Evolutionary conservation across 116 monocot genomes (phyloP), one percentile per base, ranked within the genome.

Genomic region (Thalassia testudinum): DNA sequence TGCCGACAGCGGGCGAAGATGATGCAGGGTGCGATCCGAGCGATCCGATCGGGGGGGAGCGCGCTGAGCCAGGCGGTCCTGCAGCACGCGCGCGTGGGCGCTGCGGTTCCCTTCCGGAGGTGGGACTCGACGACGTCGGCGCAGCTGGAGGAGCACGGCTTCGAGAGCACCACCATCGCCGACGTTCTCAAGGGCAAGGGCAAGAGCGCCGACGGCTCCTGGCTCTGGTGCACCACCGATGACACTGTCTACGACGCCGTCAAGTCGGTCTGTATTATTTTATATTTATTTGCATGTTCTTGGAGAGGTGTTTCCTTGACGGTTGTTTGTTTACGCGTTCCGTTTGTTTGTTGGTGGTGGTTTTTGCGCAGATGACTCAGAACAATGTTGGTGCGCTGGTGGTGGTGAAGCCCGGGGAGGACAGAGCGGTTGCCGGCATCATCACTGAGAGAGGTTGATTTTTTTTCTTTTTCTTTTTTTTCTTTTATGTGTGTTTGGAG

Each of bases 381-480:
- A 70, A 93, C 76, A 93, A 93, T 65, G 93, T 93, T 37, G 93
- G 93, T 53, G 92, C 87, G 44, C 47, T 92, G 73, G 92, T 92
- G 50, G 87, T 92, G 28, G 78, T 92, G 26, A 87, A 73, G 55
- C 73, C 83, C 43, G 93, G 69, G 24, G 75, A 59, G 34, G 78
- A 81, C 29, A 83, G 78, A 54, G 44, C 72, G 19, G 64, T 93
- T 70, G 87, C 87, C 54, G 93, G 93, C 47, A 93, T 93, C 67
- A 76, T 93, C 25, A 93, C 93, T 42, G 93, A 93, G 62, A 87
- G 93, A 87, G 93, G 93, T 93, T n/a, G n/a, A n/a, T n/a, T n/a
- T n/a, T n/a, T n/a, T n/a, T n/a, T n/a, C n/a, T n/a, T n/a, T n/a
- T n/a, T n/a, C n/a, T n/a, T n/a, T n/a, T n/a, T n/a, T n/a, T n/a